Conservation (phyloP, 768 basidiomycete genomes). For the Kwoniella dejecticola region DNA sequence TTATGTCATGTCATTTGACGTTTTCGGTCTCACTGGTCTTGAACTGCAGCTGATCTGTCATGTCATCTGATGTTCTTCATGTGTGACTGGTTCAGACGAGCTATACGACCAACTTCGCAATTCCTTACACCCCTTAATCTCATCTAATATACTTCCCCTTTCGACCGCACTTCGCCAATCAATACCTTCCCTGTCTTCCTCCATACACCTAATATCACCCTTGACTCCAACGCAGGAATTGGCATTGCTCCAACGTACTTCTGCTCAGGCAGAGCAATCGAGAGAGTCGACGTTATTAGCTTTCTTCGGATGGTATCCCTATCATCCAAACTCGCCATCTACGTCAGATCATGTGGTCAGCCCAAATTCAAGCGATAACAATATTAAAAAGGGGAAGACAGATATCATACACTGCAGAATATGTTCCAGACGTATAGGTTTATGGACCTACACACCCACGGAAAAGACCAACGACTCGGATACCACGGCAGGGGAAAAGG, state of each 20-base stretch:
- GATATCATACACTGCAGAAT: constrained; percentile 42
- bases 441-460: constrained; percentile 19
- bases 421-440: constrained; percentile 39
- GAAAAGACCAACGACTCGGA: neutral
- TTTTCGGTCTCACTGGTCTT: too few relatives aligned
- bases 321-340: constrained; percentile 25
- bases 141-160: constrained; percentile 28
- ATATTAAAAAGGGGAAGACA: constrained; percentile 3
- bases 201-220: neutral
- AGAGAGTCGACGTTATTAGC: constrained; percentile 15
- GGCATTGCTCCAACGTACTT: neutral
- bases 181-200: neutral
- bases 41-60: too few relatives aligned
- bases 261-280: neutral
- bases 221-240: neutral
- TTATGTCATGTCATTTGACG: neutral
- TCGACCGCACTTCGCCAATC: constrained; percentile 1
- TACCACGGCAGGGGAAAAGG: neutral
- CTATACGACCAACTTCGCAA: constrained; percentile 24
- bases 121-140: constrained; percentile 32
- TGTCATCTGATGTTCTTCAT: neutral
- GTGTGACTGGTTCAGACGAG: constrained; percentile 7
- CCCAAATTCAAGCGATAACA: neutral
- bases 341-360: constrained; percentile 2
- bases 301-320: constrained; percentile 46